Percentiles rank a stretch among this genome's conserved stretches.
These are phyloP conservation scores for Leishmania guyanensis DNA, from an alignment of 208 protist species.

Conservation along the genomic window DNA sequence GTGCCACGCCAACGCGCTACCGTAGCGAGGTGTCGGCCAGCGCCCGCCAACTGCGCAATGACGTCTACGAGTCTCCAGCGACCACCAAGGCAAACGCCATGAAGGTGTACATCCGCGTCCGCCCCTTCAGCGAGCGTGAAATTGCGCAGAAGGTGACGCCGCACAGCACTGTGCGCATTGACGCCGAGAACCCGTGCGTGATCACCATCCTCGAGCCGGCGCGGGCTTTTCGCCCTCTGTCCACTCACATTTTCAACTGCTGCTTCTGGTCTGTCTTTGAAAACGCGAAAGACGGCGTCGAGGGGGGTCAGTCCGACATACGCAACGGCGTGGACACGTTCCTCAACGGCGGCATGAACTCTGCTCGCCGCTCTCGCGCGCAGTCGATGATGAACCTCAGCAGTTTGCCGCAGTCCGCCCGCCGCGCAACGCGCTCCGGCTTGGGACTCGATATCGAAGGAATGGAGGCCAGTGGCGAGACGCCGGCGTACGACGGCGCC, in stretches of 20 bases:
- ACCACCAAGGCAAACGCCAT: slow-evolving; percentile 51
- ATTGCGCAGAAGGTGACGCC: slow-evolving; percentile 34
- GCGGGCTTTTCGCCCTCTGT: slow-evolving; percentile 50
- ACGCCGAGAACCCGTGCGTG: slow-evolving; percentile 49
- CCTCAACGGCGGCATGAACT: slow-evolving; percentile 56
- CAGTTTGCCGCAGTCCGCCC: slow-evolving; percentile 6
- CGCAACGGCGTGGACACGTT: slow-evolving; percentile 45
- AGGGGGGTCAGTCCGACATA: slow-evolving; percentile 11
- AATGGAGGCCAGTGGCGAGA: not conserved
- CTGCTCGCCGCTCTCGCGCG: slow-evolving; percentile 27
- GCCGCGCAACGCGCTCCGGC: slow-evolving; percentile 13
- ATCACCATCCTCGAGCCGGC: slow-evolving; percentile 80
- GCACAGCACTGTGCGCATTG: slow-evolving; percentile 77
- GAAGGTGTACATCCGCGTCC: slow-evolving; percentile 87
- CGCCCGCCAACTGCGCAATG: slow-evolving; percentile 6
- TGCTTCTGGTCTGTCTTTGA: slow-evolving; percentile 88
- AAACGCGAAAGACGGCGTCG: slow-evolving; percentile 7
- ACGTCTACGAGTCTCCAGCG: not conserved
- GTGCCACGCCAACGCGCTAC: slow-evolving; percentile 24
- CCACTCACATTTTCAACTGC: slow-evolving; percentile 72
- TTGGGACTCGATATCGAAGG: not conserved
- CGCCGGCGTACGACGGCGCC: slow-evolving; percentile 18
- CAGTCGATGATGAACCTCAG: slow-evolving; percentile 24
- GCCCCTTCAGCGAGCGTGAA: slow-evolving; percentile 86
- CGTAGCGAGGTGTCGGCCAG: slow-evolving; percentile 8